Evolutionary conservation across 169 alveolate genomes (phyloP).

Genomic region (Eimeria acervulina): DNA sequence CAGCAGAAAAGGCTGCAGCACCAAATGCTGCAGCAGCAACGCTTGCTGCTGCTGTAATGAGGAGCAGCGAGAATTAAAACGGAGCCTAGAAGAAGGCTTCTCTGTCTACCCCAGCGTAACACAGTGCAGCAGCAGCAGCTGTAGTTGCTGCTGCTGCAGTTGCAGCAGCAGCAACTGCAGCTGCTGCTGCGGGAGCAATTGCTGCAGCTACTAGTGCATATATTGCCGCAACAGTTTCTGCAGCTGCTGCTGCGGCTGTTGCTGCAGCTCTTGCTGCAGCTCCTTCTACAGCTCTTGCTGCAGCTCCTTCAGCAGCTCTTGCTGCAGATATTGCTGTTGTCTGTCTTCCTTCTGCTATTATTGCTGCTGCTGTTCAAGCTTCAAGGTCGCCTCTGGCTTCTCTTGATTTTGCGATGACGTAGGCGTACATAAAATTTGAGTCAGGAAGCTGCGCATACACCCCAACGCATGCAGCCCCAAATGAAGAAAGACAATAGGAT

Average conservation of each 20-base stretch:
- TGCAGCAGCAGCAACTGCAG: too few relatives aligned
- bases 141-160: background rate
- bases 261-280: constrained; percentile 18
- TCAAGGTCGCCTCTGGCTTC: background rate
- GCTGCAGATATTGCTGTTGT: background rate
- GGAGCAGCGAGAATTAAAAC: too few relatives aligned
- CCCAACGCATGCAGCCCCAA: background rate
- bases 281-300: background rate
- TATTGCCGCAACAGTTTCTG: background rate
- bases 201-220: background rate
- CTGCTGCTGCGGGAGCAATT: background rate
- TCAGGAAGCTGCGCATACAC: constrained; percentile 86
- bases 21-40: too few relatives aligned
- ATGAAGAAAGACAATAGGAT: background rate
- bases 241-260: background rate
- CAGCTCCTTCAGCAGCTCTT: background rate
- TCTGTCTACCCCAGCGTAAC: too few relatives aligned
- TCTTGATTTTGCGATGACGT: constrained; percentile 72
- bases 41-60: background rate
- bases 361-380: background rate
- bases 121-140: background rate
- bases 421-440: constrained; percentile 89
- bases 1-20: too few relatives aligned
- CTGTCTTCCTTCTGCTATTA: background rate
- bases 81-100: too few relatives aligned